A percentile compares a stretch with the other conserved stretches of the same genome.
These are phyloP conservation scores for Carex cristatella DNA, from an alignment of 176 grass and related monocot genomes.

Conservation along the genomic window DNA sequence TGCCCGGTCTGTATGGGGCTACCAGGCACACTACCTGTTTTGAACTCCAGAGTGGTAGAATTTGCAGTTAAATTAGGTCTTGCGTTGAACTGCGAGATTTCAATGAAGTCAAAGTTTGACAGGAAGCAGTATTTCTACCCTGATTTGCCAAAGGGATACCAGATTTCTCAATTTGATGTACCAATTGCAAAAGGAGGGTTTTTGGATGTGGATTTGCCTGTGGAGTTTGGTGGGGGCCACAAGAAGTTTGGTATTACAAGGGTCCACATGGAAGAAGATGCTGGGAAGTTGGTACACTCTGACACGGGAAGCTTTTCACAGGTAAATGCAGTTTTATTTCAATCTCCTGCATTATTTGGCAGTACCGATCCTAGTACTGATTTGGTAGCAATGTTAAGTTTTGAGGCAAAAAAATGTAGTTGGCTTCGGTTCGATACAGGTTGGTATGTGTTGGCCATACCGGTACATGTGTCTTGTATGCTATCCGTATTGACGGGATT, in stretches of 20 bases:
- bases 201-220: slow-evolving; percentile 72
- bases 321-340: slow-evolving; percentile 31
- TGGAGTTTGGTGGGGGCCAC: slow-evolving; percentile 87
- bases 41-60: slow-evolving; percentile 71
- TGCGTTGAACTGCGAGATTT: slow-evolving; percentile 74
- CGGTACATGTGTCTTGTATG: not conserved
- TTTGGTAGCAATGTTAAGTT: not conserved
- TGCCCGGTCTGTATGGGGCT: slow-evolving; percentile 91
- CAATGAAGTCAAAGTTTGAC: slow-evolving; percentile 84
- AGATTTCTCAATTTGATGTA: slow-evolving; percentile 94
- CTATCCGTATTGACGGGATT: not conserved
- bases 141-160: slow-evolving; percentile 91
- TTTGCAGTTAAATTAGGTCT: slow-evolving; percentile 76
- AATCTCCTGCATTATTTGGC: not conserved
- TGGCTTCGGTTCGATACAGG: not conserved
- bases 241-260: slow-evolving; percentile 81
- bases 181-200: slow-evolving; percentile 71
- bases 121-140: slow-evolving; percentile 98
- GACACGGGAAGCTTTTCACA: slow-evolving; percentile 70
- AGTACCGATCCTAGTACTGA: not conserved
- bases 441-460: not conserved
- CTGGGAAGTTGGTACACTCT: slow-evolving; percentile 87
- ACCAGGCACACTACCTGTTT: slow-evolving; percentile 65
- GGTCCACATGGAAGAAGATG: slow-evolving; percentile 99
- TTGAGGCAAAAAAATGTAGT: not conserved